Conservation (phyloP, 1,284 basidiomycete species). For the Microbotryum violaceum region DNA sequence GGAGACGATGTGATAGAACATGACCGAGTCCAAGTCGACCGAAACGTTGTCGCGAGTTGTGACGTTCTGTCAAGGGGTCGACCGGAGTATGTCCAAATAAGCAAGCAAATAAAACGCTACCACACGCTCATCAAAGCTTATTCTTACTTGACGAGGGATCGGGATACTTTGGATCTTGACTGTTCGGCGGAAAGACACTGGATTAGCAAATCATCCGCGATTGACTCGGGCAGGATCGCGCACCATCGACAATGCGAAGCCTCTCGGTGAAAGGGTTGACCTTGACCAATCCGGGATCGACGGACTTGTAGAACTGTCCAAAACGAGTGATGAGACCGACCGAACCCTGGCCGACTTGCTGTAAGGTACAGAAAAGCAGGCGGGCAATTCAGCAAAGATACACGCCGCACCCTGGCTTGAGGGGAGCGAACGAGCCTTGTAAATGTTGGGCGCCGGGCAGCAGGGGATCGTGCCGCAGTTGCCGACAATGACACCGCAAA, state of each 20-base stretch:
- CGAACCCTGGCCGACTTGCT: slow-evolving; percentile 50
- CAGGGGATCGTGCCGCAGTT: slow-evolving; percentile 63
- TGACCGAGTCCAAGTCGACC: slow-evolving; percentile 76
- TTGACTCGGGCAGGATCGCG: too few species aligned
- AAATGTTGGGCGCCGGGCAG: slow-evolving; percentile 57
- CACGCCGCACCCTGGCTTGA: too few species aligned
- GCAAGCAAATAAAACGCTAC: slow-evolving; percentile 46
- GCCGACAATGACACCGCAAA: slow-evolving; percentile 42
- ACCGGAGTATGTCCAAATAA: too few species aligned
- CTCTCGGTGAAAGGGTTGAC: slow-evolving; percentile 86
- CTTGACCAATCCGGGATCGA: slow-evolving; percentile 52
- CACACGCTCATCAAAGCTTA: background rate
- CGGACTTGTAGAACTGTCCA: slow-evolving; percentile 66
- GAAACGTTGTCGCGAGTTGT: slow-evolving; percentile 72
- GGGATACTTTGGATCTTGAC: slow-evolving; percentile 88
- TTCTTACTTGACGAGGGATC: slow-evolving; percentile 68
- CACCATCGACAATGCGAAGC: slow-evolving; percentile 59
- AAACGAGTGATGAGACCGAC: slow-evolving; percentile 69
- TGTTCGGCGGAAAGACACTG: too few species aligned
- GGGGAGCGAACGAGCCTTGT: background rate
- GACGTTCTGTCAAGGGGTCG: slow-evolving; percentile 35
- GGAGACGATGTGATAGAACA: slow-evolving; percentile 60
- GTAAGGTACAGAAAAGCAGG: slow-evolving; percentile 46
- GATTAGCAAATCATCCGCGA: too few species aligned
- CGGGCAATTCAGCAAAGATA: slow-evolving; percentile 46